Evolutionary conservation across 495 filamentous ascomycete genomes (phyloP).

Genomic region (Penicillium robsamsonii): DNA sequence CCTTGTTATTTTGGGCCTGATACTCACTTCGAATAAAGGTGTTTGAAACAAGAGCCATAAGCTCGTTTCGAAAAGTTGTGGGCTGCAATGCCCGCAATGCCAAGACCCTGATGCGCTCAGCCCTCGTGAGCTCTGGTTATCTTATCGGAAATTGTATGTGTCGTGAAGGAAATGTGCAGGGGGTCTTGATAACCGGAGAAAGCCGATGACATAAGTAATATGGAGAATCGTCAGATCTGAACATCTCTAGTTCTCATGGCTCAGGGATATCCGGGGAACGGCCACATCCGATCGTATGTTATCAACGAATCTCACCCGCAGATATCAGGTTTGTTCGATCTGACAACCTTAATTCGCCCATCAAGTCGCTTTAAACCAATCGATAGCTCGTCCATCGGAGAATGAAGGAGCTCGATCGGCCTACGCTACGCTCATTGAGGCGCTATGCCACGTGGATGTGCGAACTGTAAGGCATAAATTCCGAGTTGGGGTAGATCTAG

Average conservation of each 20-base stretch:
- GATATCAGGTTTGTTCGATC: conserved; percentile 1
- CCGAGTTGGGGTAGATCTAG: too few relatives aligned
- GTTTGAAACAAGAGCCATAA: neutral
- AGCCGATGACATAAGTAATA: conserved; percentile 9
- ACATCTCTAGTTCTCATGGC: neutral
- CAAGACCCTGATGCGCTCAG: conserved; percentile 13
- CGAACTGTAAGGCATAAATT: too few relatives aligned
- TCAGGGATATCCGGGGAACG: conserved; percentile 1
- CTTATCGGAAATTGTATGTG: conserved; percentile 11
- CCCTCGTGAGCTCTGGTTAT: conserved; percentile 13
- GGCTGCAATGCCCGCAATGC: neutral
- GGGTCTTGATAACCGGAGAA: conserved; percentile 15
- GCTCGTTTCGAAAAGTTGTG: neutral
- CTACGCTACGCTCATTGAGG: neutral
- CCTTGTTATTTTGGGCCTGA: neutral
- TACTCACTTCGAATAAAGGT: neutral
- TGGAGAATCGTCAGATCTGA: neutral
- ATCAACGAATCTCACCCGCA: neutral
- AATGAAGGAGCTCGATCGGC: neutral
- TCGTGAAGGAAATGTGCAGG: neutral
- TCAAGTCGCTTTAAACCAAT: neutral
- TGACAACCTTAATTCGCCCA: neutral
- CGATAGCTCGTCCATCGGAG: neutral
- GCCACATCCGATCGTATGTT: conserved; percentile 3
- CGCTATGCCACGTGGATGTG: neutral